These are phyloP conservation scores for Xylariaceae sp. DNA, from an alignment of 2,329 filamentous ascomycete species.

Conservation along the genomic window DNA sequence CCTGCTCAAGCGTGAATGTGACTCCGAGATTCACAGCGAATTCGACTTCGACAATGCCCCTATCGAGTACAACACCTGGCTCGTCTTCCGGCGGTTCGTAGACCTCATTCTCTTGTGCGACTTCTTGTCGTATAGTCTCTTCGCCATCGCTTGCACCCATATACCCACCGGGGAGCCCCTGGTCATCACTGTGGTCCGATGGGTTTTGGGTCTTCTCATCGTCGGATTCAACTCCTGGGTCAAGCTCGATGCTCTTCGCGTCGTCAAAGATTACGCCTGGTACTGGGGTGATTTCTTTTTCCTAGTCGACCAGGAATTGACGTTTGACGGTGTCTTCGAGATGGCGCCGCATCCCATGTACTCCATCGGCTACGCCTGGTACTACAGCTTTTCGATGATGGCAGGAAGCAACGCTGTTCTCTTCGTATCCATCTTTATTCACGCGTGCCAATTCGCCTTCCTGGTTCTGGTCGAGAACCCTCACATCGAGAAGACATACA, in stretches of 20 bases:
- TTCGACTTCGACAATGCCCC: conserved; percentile 91
- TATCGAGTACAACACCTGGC: conserved; percentile 98
- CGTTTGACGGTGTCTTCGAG: conserved; percentile 97
- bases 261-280: conserved; percentile 99
- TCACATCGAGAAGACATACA: conserved; percentile 97
- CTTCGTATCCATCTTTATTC: conserved; percentile 92
- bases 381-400: conserved; percentile 98
- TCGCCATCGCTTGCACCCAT: conserved; percentile 81
- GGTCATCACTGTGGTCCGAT: conserved; percentile 66
- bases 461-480: conserved; percentile 89
- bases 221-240: conserved; percentile 98
- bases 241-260: conserved; percentile 92
- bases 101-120: conserved; percentile 99
- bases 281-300: conserved; percentile 99
- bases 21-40: conserved; percentile 89
- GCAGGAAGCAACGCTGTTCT: conserved; percentile 96
- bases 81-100: conserved; percentile 90
- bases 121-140: conserved; percentile 93
- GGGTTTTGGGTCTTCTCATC: conserved; percentile 69
- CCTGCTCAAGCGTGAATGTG: conserved; percentile 81
- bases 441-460: conserved; percentile 91
- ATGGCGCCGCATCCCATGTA: conserved; percentile 99
- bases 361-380: conserved; percentile 94
- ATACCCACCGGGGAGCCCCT: conserved; percentile 67
- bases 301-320: conserved; percentile 94